phyloP scores from a whole-genome alignment of 2,329 filamentous ascomycete species.

The Aspergillus quadrilineatus region DNA sequence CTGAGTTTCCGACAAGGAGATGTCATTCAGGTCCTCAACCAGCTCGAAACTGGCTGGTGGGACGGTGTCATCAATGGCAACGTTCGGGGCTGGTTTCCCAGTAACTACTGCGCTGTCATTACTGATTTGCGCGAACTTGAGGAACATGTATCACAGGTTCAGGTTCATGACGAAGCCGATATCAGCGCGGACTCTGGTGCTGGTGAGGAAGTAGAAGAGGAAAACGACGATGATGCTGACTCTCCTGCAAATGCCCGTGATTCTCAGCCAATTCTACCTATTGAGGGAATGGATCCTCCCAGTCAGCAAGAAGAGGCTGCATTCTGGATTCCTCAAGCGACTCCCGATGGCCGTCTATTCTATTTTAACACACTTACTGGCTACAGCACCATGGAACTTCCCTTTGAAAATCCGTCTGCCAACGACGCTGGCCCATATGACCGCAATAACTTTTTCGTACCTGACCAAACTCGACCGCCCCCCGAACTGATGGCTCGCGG shows the following conservation, averaged over 20 bases:
- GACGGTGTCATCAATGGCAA: conserved; percentile 91
- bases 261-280: conserved; percentile 59
- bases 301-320: conserved; percentile 80
- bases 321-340: conserved; percentile 98
- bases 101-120: conserved; percentile 94
- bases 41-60: conserved; percentile 99
- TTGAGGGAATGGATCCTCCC: conserved; percentile 62
- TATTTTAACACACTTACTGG: conserved; percentile 99
- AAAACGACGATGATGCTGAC: conserved; percentile 66
- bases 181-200: conserved; percentile 49
- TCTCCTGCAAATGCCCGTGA: conserved; percentile 67
- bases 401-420: conserved; percentile 81
- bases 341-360: conserved; percentile 85
- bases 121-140: conserved; percentile 70
- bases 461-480: conserved; percentile 84
- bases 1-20: conserved; percentile 96
- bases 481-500: conserved; percentile 88
- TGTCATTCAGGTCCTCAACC: conserved; percentile 96
- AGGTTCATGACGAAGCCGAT: conserved; percentile 53
- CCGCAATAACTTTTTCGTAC: conserved; percentile 82
- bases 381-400: conserved; percentile 90
- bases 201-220: conserved; percentile 64
- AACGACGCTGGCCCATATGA: conserved; percentile 85
- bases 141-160: conserved; percentile 57
- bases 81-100: conserved; percentile 96